These are phyloP conservation scores for Xylaria curta DNA, from an alignment of 495 filamentous ascomycete species.

Conservation along the genomic window DNA sequence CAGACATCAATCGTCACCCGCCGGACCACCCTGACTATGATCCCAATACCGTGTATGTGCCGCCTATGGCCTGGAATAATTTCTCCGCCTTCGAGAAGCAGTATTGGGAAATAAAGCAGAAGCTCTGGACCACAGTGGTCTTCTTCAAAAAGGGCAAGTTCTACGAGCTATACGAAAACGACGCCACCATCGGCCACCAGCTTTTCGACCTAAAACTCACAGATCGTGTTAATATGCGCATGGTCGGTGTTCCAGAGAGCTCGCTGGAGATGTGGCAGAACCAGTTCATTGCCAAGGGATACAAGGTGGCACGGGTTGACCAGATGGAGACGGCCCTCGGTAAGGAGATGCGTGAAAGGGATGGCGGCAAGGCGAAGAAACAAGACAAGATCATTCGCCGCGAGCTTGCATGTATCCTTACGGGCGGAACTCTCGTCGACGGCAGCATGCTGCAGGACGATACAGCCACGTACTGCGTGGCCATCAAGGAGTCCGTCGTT, in stretches of 20 bases:
- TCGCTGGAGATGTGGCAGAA: constrained; percentile 91
- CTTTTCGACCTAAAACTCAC: constrained; percentile 98
- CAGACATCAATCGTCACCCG: constrained; percentile 81
- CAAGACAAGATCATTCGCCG: constrained; percentile 93
- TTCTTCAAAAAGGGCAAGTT: constrained; percentile 99
- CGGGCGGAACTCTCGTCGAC: constrained; percentile 90
- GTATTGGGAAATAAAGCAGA: constrained; percentile 99
- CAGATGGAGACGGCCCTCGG: constrained; percentile 93
- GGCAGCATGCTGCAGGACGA: constrained; percentile 97
- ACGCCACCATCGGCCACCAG: constrained; percentile 96
- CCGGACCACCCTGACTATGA: constrained; percentile 88
- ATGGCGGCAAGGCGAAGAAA: constrained; percentile 60
- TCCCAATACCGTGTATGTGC: constrained; percentile 88
- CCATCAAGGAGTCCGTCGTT: constrained; percentile 86
- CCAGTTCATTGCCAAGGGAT: constrained; percentile 92
- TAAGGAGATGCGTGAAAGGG: constrained; percentile 97
- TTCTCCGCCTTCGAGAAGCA: constrained; percentile 97
- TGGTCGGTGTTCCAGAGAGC: constrained; percentile 93
- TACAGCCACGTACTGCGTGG: constrained; percentile 95
- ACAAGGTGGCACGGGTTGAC: constrained; percentile 95
- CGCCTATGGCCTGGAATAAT: constrained; percentile 71
- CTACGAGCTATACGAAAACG: constrained; percentile 98
- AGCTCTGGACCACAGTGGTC: constrained; percentile 95
- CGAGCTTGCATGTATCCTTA: constrained; percentile 90
- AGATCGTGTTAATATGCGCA: constrained; percentile 98